These are phyloP conservation scores for Phialophora expanda DNA, from an alignment of 2,329 filamentous ascomycete genomes.

Conservation along the genomic window DNA sequence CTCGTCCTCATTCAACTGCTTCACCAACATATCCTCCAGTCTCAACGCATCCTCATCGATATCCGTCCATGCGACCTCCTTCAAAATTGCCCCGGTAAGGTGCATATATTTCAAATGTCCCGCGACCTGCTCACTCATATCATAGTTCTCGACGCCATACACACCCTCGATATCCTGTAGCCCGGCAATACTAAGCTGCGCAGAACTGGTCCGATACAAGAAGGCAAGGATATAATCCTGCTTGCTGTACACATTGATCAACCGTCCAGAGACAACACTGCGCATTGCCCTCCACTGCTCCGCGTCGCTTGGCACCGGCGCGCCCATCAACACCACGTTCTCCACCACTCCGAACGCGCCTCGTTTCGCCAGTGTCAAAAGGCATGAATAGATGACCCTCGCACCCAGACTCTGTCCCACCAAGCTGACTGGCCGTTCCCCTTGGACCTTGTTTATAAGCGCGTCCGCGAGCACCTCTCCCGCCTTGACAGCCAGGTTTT, in stretches of 20 bases:
- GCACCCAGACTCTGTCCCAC: slow-evolving; percentile 76
- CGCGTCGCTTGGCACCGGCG: slow-evolving; percentile 69
- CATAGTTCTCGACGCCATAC: slow-evolving; percentile 66
- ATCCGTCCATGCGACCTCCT: slow-evolving; percentile 60
- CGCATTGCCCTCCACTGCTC: slow-evolving; percentile 73
- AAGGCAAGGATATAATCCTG: slow-evolving; percentile 82
- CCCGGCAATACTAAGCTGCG: slow-evolving; percentile 76
- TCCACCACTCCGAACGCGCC: slow-evolving; percentile 78
- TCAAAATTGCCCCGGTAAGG: slow-evolving; percentile 57
- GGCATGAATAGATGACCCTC: slow-evolving; percentile 74
- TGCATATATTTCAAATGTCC: slow-evolving; percentile 59
- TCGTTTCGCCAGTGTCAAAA: slow-evolving; percentile 72
- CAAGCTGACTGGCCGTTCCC: slow-evolving; percentile 73
- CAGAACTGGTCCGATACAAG: slow-evolving; percentile 76
- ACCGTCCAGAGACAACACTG: slow-evolving; percentile 71
- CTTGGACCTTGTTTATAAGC: slow-evolving; percentile 73
- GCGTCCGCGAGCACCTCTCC: slow-evolving; percentile 74
- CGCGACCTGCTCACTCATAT: slow-evolving; percentile 57
- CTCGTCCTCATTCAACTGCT: slow-evolving; percentile 46
- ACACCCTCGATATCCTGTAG: slow-evolving; percentile 71
- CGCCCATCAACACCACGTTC: slow-evolving; percentile 74
- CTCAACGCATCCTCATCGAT: slow-evolving; percentile 55
- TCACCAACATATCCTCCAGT: slow-evolving; percentile 53
- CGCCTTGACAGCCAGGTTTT: slow-evolving; percentile 72
- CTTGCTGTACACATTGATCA: slow-evolving; percentile 80